Base-by-base conservation (phyloP, 768 basidiomycete genomes). In the Pleurotus giganteus region DNA sequence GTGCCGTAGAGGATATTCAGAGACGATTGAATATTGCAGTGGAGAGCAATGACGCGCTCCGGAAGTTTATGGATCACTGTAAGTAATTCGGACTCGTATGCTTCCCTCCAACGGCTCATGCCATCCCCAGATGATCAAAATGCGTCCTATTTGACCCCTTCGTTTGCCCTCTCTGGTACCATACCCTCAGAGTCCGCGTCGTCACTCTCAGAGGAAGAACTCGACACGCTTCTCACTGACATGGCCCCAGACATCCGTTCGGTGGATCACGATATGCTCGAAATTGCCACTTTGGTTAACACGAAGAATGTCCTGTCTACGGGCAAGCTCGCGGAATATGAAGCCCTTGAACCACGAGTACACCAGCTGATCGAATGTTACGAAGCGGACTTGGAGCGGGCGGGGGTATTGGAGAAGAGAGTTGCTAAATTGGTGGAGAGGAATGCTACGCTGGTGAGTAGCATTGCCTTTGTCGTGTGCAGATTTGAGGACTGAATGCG, bases 231-330 rank as follows among this genome's bases (percentile, higher is more conserved):
- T 53, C 68, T 92, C 8, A 69, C 77, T 0, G 91, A 94, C 63
- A 88, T 93, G 84, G 91, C 92, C 59, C 80, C 84, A 3, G 91
- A 94, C 49, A 83, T 93, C 47, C 89, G 91, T 27, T 81, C 84
- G 28, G 91, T 89, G 8, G 91, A 93, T 61, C 81, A 87, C 6
- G 89, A 91, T 60, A 81, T 92, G 78, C 80, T 79, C 32, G 91
- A 92, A 64, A 89, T 94, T 28, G 84, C 85, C 55, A 67, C 74
- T 12, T 68, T 92, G 43, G 39, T 41, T 7, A 85, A 88, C 61
- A 78, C 79, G 62, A 88, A 83, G 58, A 89, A 88, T 29, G 84
- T 89, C 7, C 76, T 83, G 3, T 80, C 81, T 4, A 86, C 89
- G 0, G 90, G 91, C 3, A 87, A 84, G 58, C 80, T 93, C 2